A percentile compares a stretch with the other conserved stretches of the same genome.
Evolutionary conservation across 2,329 filamentous ascomycete species (phyloP).

Genomic region (Paraphaeosphaeria minitans): DNA sequence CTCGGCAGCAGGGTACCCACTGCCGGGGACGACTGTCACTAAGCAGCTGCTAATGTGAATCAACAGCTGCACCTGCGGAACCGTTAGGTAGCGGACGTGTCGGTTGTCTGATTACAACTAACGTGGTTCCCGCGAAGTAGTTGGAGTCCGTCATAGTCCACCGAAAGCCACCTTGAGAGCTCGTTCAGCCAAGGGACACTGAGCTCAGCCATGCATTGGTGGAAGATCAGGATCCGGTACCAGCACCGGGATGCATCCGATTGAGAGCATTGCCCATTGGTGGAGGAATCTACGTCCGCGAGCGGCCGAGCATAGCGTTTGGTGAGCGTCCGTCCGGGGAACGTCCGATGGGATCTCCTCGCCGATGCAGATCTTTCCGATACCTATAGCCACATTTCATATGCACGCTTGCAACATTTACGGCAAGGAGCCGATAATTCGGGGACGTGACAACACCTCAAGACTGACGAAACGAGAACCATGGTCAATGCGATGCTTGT

Average conservation of each 20-base stretch:
- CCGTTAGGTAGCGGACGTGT: neutral
- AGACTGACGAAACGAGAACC: neutral
- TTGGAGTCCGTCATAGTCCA: neutral
- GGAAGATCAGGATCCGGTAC: neutral
- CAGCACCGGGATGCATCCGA: neutral
- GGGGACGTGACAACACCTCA: neutral
- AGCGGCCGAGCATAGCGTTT: neutral
- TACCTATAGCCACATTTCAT: neutral
- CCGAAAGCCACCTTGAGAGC: neutral
- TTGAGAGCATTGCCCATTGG: neutral
- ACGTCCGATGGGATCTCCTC: neutral
- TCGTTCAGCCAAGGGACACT: neutral
- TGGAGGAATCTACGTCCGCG: neutral
- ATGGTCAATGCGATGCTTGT: neutral
- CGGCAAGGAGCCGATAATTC: neutral
- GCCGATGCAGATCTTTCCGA: neutral
- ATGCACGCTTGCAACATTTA: neutral
- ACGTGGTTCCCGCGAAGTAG: neutral
- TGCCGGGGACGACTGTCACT: neutral
- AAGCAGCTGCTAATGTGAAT: neutral
- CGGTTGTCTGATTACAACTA: neutral
- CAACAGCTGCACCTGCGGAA: neutral
- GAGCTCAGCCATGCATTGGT: neutral
- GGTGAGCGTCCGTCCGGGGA: neutral
- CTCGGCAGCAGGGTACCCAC: neutral